These are phyloP conservation scores for Tilletiopsis washingtonensis DNA, from an alignment of 1,284 basidiomycete genomes.

Conservation along the genomic window DNA sequence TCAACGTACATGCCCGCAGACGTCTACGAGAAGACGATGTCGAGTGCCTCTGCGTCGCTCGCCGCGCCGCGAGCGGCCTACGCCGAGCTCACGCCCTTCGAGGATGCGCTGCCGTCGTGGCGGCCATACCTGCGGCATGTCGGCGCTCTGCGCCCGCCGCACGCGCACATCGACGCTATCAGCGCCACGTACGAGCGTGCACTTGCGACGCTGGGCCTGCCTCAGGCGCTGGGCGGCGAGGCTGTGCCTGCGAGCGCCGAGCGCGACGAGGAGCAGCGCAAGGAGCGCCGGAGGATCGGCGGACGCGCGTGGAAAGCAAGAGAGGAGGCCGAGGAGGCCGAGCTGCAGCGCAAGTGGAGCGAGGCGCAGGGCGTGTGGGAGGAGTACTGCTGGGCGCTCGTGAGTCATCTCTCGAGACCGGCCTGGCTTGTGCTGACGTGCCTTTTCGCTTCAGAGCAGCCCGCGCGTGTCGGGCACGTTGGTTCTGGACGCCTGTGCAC, in stretches of 20 bases:
- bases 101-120: slow-evolving; percentile 11
- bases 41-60: slow-evolving; percentile 21
- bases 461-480: slow-evolving; percentile 17
- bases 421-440: background rate
- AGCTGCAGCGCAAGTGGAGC: background rate
- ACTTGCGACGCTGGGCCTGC: slow-evolving; percentile 8
- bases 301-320: background rate
- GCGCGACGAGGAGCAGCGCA: slow-evolving; percentile 7
- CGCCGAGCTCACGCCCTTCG: slow-evolving; percentile 18
- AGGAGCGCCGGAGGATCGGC: background rate
- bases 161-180: background rate
- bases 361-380: background rate
- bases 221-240: slow-evolving; percentile 10
- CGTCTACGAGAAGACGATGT: slow-evolving; percentile 34
- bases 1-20: slow-evolving; percentile 21
- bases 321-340: background rate
- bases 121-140: background rate
- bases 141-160: background rate
- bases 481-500: slow-evolving; percentile 17
- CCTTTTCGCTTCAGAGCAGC: background rate
- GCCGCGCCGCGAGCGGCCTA: slow-evolving; percentile 11
- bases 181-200: slow-evolving; percentile 5
- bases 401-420: background rate
- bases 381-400: background rate
- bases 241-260: no score